Conservation (phyloP, 352 stramenopile genomes). For the Phytophthora sp. region DNA sequence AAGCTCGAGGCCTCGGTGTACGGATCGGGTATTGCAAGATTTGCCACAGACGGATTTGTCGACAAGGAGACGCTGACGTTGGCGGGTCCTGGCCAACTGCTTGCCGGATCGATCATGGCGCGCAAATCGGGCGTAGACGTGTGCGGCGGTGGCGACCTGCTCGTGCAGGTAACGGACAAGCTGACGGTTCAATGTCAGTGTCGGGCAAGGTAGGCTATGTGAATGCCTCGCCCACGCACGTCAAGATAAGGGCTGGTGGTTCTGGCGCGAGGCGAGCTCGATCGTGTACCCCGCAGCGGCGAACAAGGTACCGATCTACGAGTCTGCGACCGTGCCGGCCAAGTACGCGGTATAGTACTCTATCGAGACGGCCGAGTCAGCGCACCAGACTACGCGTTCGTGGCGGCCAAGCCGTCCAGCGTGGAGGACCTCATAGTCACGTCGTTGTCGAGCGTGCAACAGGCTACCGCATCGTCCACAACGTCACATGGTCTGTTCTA, state of each 20-base stretch:
- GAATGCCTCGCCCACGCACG: constrained; percentile 37
- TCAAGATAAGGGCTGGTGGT: constrained; percentile 66
- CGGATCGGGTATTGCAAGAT: constrained; percentile 51
- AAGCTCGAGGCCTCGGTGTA: constrained; percentile 54
- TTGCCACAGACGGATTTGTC: constrained; percentile 46
- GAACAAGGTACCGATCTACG: constrained; percentile 50
- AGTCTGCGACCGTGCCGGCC: constrained; percentile 27
- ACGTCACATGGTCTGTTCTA: constrained; percentile 41
- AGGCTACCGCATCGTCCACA: constrained; percentile 13
- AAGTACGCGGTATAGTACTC: constrained; percentile 43
- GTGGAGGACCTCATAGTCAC: constrained; percentile 28
- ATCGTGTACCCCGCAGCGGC: constrained; percentile 47
- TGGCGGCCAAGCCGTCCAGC: constrained; percentile 22
- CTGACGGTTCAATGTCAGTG: constrained; percentile 57
- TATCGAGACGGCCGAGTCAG: constrained; percentile 34
- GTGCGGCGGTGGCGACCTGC: constrained; percentile 50
- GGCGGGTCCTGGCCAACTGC: constrained; percentile 54
- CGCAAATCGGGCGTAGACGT: constrained; percentile 48
- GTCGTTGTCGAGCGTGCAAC: constrained; percentile 41
- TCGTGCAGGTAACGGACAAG: constrained; percentile 56
- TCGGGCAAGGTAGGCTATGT: constrained; percentile 63
- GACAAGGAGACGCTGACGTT: constrained; percentile 57
- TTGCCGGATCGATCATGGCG: constrained; percentile 54
- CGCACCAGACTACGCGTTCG: constrained; percentile 38
- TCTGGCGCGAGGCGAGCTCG: constrained; percentile 51